Evolutionary conservation across 208 protist genomes (phyloP), one percentile per base, ranked within the genome.

Genomic region (Leishmania turanica): DNA sequence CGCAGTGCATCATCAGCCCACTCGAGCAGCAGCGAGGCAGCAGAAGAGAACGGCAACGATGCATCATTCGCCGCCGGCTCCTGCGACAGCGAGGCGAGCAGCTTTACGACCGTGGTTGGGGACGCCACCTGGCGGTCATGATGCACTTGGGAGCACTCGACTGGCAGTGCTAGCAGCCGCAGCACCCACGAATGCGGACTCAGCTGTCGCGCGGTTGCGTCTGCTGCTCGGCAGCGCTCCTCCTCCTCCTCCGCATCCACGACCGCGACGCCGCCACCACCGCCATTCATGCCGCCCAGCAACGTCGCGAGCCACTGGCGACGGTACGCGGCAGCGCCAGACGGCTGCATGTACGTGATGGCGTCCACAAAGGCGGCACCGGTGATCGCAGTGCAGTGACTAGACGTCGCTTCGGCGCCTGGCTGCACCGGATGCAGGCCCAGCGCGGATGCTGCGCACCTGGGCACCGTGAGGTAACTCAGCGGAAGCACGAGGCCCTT

Each of bases 161-260:
- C 65, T 15, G 82, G 72, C 70, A 79, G 71, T 34, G 82, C 58
- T 58, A 85, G 73, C 60, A 85, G 34, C 15, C 49, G 82, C 64
- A 78, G 45, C 73, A 71, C 72, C 82, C 82, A 85, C 51, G 71
- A 70, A 19, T 40, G 17, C 47, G 64, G 60, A n/a, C 62, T 71
- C 19, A 79, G 56, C 56, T 45, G 53, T 21, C 0, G 37, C 40
- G 74, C 9, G 37, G 34, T 58, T 1, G 74, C 31, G 19, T 62
- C n/a, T 58, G 69, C 3, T 9, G 34, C 27, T 34, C 1, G 24
- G 3, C 37, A 68, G 58, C 34, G 65, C n/a, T n/a, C 62, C 31
- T n/a, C 62, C 31, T 37, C 65, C 21, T 31, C 53, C 15, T 47
- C 27, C 2, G 54, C 53, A 7, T n/a, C 47, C 17, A 19, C 37